These are phyloP conservation scores for Lanmaoa pseudosensibilis DNA, from an alignment of 768 basidiomycete genomes.

Conservation along the genomic window DNA sequence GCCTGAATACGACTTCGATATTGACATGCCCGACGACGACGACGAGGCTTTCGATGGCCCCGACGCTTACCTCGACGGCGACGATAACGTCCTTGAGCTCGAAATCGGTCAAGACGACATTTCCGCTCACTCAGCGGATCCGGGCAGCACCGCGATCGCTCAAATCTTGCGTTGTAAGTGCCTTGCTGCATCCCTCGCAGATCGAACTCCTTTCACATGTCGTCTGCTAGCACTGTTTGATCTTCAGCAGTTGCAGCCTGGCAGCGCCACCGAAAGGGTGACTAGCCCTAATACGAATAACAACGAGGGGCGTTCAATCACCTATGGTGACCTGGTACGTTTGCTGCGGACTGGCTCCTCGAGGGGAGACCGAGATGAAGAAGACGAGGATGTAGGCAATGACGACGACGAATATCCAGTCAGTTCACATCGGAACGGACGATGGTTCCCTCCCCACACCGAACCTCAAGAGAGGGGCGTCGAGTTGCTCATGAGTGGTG, in stretches of 20 bases:
- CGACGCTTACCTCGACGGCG: slow-evolving; percentile 36
- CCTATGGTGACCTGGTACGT: slow-evolving; percentile 28
- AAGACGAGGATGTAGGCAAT: slow-evolving; percentile 41
- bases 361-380: slow-evolving; percentile 39
- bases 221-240: slow-evolving; percentile 28
- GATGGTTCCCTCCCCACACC: slow-evolving; percentile 43
- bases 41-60: slow-evolving; percentile 37
- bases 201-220: slow-evolving; percentile 3
- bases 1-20: slow-evolving; percentile 23
- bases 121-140: not conserved
- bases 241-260: slow-evolving; percentile 24
- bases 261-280: slow-evolving; percentile 11
- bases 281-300: not conserved
- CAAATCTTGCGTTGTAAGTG: slow-evolving; percentile 34
- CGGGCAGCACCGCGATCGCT: slow-evolving; percentile 13
- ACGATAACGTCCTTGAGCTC: slow-evolving; percentile 37
- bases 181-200: not conserved
- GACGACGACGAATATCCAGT: slow-evolving; percentile 32
- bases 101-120: slow-evolving; percentile 29
- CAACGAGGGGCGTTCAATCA: slow-evolving; percentile 13
- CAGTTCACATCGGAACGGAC: slow-evolving; percentile 27
- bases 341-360: slow-evolving; percentile 15
- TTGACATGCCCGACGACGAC: slow-evolving; percentile 24
- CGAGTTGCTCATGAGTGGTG: slow-evolving; percentile 68
- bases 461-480: slow-evolving; percentile 66